Base-by-base conservation (phyloP, 176 grass and related monocot species). In the Eragrostis nindensis region DNA sequence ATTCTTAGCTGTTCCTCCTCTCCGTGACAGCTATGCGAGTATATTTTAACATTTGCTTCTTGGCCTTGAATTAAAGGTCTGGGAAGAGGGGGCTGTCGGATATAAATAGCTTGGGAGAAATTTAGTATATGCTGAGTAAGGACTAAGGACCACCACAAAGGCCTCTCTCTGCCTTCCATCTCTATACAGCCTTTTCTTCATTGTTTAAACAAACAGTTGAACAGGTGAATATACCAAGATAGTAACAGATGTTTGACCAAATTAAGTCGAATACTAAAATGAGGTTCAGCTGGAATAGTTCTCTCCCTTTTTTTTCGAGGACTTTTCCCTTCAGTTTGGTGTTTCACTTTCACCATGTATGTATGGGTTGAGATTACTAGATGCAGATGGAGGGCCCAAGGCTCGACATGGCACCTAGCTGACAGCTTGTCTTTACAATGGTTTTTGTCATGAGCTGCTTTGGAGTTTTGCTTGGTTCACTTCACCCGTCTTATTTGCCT, bases 21-120 rank as follows among this genome's bases (percentile, higher is more conserved):
- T 80, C 56, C 41, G 62, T 66, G 76, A 87, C 89, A 86, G 88
- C 88, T 86, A 73, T 73, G 88, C 79, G 30, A 78, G 41, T 67
- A 78, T 86, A 72, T 68, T 75, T n/a, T n/a, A n/a, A 55, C 73
- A 82, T 86, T 76, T 68, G 68, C 61, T 42, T 52, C 53, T 80
- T 76, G 77, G 64, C 53, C 64, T 78, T 69, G 79, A 86, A 86
- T 86, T 78, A 38, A 78, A 61, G 63, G 78, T 32, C 52, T 69
- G 78, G 32, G 32, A 62, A 90, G 41, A 60, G 49, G 71, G 71
- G 55, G 61, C 61, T 83, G 50, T 77, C 43, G 46, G 61, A 17
- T n/a, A n/a, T n/a, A n/a, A n/a, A n/a, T n/a, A n/a, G n/a, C n/a
- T n/a, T n/a, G n/a, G n/a, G 66, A 24, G 30, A 59, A 52, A 32